phyloP scores from a whole-genome alignment of 352 stramenopile genomes.

The Pythium coloratum region DNA sequence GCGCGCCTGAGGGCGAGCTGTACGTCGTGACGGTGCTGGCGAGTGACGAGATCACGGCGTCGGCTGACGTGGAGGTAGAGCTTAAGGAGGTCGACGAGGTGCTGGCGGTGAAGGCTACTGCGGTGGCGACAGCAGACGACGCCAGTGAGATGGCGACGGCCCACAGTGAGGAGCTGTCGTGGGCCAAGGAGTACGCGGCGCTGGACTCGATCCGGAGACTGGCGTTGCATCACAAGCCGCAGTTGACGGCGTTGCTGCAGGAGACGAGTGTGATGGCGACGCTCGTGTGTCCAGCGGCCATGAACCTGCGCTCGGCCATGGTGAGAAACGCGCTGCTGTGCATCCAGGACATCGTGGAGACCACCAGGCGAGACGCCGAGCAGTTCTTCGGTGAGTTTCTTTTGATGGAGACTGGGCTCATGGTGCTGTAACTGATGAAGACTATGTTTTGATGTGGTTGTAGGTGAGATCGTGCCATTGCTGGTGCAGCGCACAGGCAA shows the following conservation, averaged over 20 bases:
- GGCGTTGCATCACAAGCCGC: conserved; percentile 27
- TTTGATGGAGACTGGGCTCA: no score
- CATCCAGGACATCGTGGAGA: conserved; percentile 56
- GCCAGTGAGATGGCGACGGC: neutral
- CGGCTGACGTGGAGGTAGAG: conserved; percentile 34
- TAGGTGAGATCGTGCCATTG: conserved; percentile 49
- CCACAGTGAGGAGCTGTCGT: conserved; percentile 20
- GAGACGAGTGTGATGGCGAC: conserved; percentile 15
- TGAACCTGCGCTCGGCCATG: conserved; percentile 64
- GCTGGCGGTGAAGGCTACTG: conserved; percentile 1
- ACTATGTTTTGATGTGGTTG: neutral
- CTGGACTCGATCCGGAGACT: conserved; percentile 28
- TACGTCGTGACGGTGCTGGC: conserved; percentile 57
- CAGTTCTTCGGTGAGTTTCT: conserved; percentile 14
- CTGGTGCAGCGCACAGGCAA: conserved; percentile 51
- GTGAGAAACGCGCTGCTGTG: conserved; percentile 66
- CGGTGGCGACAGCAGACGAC: neutral
- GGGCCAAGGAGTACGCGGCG: conserved; percentile 31
- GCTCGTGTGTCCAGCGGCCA: conserved; percentile 61
- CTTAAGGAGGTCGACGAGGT: conserved; percentile 35
- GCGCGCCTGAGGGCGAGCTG: conserved; percentile 54
- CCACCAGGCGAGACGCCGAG: conserved; percentile 17
- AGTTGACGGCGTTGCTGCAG: conserved; percentile 15
- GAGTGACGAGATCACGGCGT: conserved; percentile 45
- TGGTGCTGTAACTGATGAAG: no score